Evolutionary conservation across 176 grass and related monocot genomes (phyloP).

Genomic region (Carex kokanica): DNA sequence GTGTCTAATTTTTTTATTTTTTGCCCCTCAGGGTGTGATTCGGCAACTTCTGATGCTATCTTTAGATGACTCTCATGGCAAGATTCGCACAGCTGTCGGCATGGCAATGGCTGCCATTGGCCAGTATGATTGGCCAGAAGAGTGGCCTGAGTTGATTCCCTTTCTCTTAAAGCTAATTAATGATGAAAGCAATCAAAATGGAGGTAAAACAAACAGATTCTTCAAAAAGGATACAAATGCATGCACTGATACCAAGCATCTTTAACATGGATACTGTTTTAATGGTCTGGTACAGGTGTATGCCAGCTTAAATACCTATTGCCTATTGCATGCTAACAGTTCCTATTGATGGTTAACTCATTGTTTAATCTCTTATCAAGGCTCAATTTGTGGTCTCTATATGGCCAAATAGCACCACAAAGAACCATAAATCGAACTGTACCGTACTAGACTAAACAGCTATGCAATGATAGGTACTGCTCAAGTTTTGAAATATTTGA

Average conservation of each 20-base stretch:
- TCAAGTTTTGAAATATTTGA: not conserved
- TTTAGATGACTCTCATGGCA: slow-evolving; percentile 75
- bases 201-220: slow-evolving; percentile 50
- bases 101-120: slow-evolving; percentile 90
- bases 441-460: not conserved
- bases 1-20: slow-evolving; percentile 9
- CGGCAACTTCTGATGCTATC: slow-evolving; percentile 74
- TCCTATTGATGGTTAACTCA: not conserved
- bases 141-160: slow-evolving; percentile 86
- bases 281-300: not conserved
- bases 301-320: slow-evolving; percentile 4
- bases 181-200: slow-evolving; percentile 62
- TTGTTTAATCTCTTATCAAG: not conserved
- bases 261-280: not conserved
- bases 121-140: slow-evolving; percentile 93
- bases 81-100: slow-evolving; percentile 85
- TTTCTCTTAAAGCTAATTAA: slow-evolving; percentile 83
- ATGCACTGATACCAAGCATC: not conserved
- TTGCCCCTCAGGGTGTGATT: slow-evolving; percentile 55
- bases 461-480: not conserved
- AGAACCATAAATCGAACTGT: not conserved
- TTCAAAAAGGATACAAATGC: not conserved
- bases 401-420: not conserved
- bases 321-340: not conserved
- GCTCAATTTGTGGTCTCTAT: not conserved